Conservation (phyloP, 2,329 filamentous ascomycete genomes). For the Malbranchea zuffiana region DNA sequence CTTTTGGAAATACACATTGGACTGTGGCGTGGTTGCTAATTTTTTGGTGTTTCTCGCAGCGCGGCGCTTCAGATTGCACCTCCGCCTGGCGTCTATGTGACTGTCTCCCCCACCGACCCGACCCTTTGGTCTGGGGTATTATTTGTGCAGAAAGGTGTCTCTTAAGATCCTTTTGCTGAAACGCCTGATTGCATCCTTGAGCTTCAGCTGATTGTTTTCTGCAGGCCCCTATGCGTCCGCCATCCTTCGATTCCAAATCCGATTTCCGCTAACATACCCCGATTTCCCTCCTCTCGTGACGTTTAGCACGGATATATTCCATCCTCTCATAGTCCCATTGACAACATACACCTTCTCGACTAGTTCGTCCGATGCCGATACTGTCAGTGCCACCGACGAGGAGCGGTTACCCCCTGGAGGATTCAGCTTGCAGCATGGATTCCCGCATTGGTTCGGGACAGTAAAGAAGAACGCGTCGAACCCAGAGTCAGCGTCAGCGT, state of each 20-base stretch:
- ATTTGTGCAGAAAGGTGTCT: conserved; percentile 73
- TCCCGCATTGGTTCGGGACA: conserved; percentile 77
- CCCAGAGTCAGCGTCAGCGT: conserved; percentile 26
- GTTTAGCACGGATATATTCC: conserved; percentile 88
- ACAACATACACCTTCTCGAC: conserved; percentile 93
- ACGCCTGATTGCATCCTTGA: conserved; percentile 7
- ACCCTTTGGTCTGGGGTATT: conserved; percentile 82
- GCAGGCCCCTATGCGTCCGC: conserved; percentile 80
- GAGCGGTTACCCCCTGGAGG: conserved; percentile 77
- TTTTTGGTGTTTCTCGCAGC: conserved; percentile 38
- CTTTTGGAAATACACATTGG: not conserved
- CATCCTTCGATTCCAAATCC: conserved; percentile 79
- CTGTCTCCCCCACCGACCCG: conserved; percentile 68
- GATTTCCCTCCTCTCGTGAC: conserved; percentile 69
- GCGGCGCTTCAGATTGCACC: conserved; percentile 70
- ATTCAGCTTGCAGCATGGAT: conserved; percentile 82
- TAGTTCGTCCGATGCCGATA: conserved; percentile 61
- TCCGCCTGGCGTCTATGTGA: conserved; percentile 79
- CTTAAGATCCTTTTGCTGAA: not conserved
- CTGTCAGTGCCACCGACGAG: conserved; percentile 71
- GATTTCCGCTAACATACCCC: conserved; percentile 74
- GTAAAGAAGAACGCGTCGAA: conserved; percentile 35
- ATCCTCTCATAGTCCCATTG: conserved; percentile 80
- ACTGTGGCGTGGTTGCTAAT: too few species aligned
- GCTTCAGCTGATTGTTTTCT: conserved; percentile 6